Base-by-base conservation (phyloP, 2,329 filamentous ascomycete species). In the Bipolaris oryzae region DNA sequence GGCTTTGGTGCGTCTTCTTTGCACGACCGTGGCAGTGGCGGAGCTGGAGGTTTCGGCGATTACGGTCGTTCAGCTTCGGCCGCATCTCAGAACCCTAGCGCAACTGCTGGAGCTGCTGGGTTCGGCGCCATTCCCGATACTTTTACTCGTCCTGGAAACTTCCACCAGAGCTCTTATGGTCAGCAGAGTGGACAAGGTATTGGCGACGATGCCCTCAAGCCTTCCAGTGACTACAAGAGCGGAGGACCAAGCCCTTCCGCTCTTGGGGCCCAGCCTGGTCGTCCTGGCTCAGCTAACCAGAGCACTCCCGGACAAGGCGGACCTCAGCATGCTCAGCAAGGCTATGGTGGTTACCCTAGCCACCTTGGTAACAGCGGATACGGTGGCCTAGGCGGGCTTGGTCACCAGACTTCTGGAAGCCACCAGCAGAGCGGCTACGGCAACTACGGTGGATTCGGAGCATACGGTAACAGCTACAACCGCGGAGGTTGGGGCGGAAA, bases 251-350 rank as follows among this genome's bases (percentile, higher is more conserved):
- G 85, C 62, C 85, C 85, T 23, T 84, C 83, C 54, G 76, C 79
- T 10, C 79, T 88, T 37, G 84, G 84, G 44, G 69, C 72, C 35
- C 85, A 87, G 70, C 84, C 84, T 42, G 85, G 85, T 62, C 84
- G 86, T 59, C 86, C 86, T 37, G 85, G 84, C 39, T 88, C 86
- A 35, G 85, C 85, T 7, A 83, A 84, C 28, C 87, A 87, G 75
- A 86, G 79, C 67, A 80, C 79, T 21, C 81, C 79, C 37, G 80
- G 81, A 42, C 82, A 84, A 67, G 78, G 79, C 53, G 74, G 72
- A 70, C 84, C 84, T 44, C 81, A 84, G 49, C 83, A 84, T 71
- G 80, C 78, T 48, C 84, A 87, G 69, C 82, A 84, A 70, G 81
- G 79, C 43, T 86, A 85, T 62, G 82, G 82, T 50, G 81, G 79